phyloP scores from a whole-genome alignment of 495 filamentous ascomycete species.

The Melanomma pulvis-pyrius region DNA sequence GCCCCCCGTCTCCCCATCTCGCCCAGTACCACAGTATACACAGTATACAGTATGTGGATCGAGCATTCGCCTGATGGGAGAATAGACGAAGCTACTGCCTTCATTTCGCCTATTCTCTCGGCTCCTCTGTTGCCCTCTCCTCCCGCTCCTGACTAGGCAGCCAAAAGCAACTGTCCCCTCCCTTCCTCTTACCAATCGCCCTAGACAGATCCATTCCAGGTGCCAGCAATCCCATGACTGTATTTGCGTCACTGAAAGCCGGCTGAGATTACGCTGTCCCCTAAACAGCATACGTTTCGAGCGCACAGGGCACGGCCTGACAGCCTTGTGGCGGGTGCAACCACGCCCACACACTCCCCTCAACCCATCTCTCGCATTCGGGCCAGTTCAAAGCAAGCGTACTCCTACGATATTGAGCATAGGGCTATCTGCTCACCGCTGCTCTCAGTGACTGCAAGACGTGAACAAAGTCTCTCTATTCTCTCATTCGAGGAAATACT shows the following conservation, averaged over 20 bases:
- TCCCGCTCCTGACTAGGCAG: background rate
- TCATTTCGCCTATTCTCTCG: constrained; percentile 5
- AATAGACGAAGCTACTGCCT: background rate
- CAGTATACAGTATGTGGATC: background rate
- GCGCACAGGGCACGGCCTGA: background rate
- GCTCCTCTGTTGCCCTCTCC: background rate
- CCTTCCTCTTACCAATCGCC: background rate
- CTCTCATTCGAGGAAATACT: background rate
- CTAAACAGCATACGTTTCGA: constrained; percentile 20
- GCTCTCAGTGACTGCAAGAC: background rate
- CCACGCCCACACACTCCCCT: background rate
- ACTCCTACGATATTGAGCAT: too few species aligned
- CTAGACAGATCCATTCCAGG: background rate
- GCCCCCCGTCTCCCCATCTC: background rate
- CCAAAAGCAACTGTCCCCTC: constrained; percentile 12
- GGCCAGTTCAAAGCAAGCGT: background rate
- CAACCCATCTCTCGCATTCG: background rate
- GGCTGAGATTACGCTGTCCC: background rate
- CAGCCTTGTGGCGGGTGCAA: background rate
- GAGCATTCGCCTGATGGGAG: background rate
- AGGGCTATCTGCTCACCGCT: background rate
- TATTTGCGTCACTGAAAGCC: background rate
- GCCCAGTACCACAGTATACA: too few species aligned
- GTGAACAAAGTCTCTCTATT: background rate
- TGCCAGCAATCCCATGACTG: constrained; percentile 1